phyloP scores from a whole-genome alignment of 257 asterid genomes.

The Solanum okadae region DNA sequence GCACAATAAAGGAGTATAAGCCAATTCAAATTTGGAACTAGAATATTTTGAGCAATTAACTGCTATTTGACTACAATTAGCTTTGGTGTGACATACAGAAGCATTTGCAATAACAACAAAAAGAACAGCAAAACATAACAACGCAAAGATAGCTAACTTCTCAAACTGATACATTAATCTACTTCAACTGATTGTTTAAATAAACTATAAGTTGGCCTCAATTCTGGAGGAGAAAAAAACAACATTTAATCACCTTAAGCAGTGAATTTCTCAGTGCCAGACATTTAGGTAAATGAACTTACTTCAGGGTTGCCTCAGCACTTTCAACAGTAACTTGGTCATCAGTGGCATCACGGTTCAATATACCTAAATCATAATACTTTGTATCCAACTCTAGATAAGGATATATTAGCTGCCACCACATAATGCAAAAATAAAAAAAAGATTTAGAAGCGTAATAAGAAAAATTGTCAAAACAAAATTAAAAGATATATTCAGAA shows the following conservation, averaged over 20 bases:
- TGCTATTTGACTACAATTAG: not conserved
- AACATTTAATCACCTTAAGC: not conserved
- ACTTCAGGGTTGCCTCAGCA: slow-evolving; percentile 95
- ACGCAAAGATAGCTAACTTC: not conserved
- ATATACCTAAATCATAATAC: slow-evolving; percentile 74
- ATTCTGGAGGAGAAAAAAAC: not conserved
- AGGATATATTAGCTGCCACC: slow-evolving; percentile 73
- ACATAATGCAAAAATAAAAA: not conserved
- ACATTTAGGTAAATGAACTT: slow-evolving; percentile 11
- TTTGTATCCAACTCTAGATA: slow-evolving; percentile 75
- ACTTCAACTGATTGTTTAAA: not conserved
- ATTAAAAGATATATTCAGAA: not conserved
- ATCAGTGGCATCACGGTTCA: slow-evolving; percentile 82
- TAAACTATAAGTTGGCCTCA: not conserved
- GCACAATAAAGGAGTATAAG: slow-evolving; percentile 3
- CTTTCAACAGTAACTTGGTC: slow-evolving; percentile 82
- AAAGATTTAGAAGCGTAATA: not conserved
- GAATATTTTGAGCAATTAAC: not conserved
- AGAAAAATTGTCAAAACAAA: not conserved
- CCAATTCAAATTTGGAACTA: not conserved
- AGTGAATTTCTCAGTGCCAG: not conserved
- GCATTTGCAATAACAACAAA: not conserved
- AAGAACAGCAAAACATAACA: not conserved
- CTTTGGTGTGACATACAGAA: not conserved
- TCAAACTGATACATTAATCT: not conserved